phyloP scores from a whole-genome alignment of 345 rosid genomes.

The Bruguiera gymnorhiza region DNA sequence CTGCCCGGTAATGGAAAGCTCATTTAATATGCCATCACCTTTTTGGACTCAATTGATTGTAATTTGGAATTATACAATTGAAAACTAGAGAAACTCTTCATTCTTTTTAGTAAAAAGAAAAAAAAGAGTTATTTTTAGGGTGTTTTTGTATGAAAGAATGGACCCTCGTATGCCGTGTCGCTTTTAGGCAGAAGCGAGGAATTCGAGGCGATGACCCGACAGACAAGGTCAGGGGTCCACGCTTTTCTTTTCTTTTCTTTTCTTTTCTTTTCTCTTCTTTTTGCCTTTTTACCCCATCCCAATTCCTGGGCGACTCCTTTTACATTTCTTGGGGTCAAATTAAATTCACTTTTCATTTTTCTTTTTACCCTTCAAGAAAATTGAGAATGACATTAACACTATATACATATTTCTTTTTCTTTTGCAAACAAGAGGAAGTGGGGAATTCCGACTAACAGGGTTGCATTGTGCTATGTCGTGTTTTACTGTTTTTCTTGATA shows the following conservation, averaged over 20 bases:
- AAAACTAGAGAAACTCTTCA: not conserved
- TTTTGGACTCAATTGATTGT: conserved; percentile 19
- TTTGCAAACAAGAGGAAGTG: too few relatives aligned
- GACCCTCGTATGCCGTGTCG: conserved; percentile 57
- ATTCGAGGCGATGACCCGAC: conserved; percentile 58
- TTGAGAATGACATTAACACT: too few relatives aligned
- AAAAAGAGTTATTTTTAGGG: not conserved
- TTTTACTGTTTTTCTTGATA: too few relatives aligned
- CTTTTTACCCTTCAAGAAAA: not conserved
- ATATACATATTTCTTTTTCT: not conserved
- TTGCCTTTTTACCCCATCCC: conserved; percentile 21
- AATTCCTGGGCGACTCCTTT: conserved; percentile 21
- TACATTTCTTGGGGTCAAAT: conserved; percentile 28
- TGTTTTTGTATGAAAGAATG: conserved; percentile 22
- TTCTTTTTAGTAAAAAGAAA: not conserved
- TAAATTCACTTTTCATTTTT: not conserved
- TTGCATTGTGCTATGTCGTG: too few relatives aligned
- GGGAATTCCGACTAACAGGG: too few relatives aligned
- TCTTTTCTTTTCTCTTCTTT: conserved; percentile 17
- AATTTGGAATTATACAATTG: not conserved
- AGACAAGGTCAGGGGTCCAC: conserved; percentile 45
- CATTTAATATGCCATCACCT: conserved; percentile 37
- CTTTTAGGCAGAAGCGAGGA: conserved; percentile 38
- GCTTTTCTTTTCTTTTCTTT: conserved; percentile 21
- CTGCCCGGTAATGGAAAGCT: conserved; percentile 35